phyloP scores from a whole-genome alignment of 2,329 filamentous ascomycete species.

The Fusarium siculi region DNA sequence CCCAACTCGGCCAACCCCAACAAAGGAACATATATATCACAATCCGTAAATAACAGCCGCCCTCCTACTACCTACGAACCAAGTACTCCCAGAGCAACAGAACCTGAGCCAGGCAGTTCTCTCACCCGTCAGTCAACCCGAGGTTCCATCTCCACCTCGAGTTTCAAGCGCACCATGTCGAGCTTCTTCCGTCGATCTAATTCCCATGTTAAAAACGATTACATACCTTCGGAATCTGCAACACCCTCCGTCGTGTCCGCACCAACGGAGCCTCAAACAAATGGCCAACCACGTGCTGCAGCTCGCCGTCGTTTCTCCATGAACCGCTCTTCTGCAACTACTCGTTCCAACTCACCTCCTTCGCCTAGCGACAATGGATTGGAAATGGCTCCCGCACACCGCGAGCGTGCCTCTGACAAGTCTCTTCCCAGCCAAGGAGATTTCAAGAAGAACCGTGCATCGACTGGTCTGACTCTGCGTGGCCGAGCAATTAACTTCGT shows the following conservation, averaged over 20 bases:
- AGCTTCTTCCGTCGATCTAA: constrained; percentile 59
- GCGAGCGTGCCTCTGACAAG: constrained; percentile 39
- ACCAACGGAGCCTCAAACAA: constrained; percentile 43
- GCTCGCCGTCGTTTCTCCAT: constrained; percentile 57
- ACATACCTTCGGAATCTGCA: constrained; percentile 39
- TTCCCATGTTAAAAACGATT: constrained; percentile 45
- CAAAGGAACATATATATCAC: constrained; percentile 32
- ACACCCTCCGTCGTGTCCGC: constrained; percentile 41
- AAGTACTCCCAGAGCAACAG: constrained; percentile 38
- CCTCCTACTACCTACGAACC: constrained; percentile 32
- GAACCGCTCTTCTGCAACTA: constrained; percentile 58
- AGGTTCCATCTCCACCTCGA: constrained; percentile 55
- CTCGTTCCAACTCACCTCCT: constrained; percentile 61
- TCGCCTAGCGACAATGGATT: constrained; percentile 59
- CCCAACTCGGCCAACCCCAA: constrained; percentile 20
- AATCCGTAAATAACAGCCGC: constrained; percentile 24
- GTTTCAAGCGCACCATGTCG: constrained; percentile 62
- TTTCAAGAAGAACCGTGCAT: constrained; percentile 63
- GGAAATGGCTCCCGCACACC: constrained; percentile 52
- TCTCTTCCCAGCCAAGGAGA: constrained; percentile 56
- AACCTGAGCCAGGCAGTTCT: constrained; percentile 45
- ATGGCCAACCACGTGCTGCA: constrained; percentile 43
- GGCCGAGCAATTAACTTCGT: constrained; percentile 61
- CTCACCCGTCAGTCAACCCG: constrained; percentile 55
- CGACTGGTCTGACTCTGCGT: constrained; percentile 62